These are phyloP conservation scores for Phytophthora tubulina DNA, from an alignment of 352 stramenopile genomes.

Conservation along the genomic window DNA sequence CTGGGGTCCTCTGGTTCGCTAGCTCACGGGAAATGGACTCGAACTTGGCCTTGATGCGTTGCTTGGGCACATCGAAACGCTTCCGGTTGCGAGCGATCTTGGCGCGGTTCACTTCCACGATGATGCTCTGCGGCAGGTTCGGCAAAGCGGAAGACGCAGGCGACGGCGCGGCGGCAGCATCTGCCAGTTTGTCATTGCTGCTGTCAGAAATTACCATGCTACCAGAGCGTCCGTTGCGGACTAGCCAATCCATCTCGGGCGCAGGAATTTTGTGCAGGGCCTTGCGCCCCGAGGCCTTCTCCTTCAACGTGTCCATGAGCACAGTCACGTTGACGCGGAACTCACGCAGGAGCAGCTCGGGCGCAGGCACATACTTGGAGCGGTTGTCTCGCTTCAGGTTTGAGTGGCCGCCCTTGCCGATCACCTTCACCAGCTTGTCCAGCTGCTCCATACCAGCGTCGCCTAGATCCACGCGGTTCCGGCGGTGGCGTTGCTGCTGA, in stretches of 20 bases:
- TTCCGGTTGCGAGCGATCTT: conserved; percentile 54
- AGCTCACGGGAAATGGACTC: conserved; percentile 71
- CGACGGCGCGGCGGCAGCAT: not conserved
- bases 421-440: conserved; percentile 73
- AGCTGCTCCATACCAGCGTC: conserved; percentile 79
- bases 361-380: conserved; percentile 77
- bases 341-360: conserved; percentile 74
- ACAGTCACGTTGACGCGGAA: conserved; percentile 72
- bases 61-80: conserved; percentile 74
- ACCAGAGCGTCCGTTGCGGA: conserved; percentile 50
- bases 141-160: conserved; percentile 31
- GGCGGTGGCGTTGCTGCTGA: conserved; percentile 58
- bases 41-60: conserved; percentile 77
- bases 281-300: conserved; percentile 76
- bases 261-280: conserved; percentile 73
- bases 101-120: conserved; percentile 76
- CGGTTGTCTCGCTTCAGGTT: conserved; percentile 76
- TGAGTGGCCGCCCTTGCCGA: conserved; percentile 71
- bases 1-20: conserved; percentile 50
- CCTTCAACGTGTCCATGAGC: conserved; percentile 74
- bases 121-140: conserved; percentile 46
- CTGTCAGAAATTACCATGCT: conserved; percentile 65
- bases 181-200: conserved; percentile 11
- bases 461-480: conserved; percentile 77
- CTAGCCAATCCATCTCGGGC: conserved; percentile 69